Evolutionary conservation across 768 basidiomycete genomes (phyloP).

Genomic region (Gelatoporia subvermispora): DNA sequence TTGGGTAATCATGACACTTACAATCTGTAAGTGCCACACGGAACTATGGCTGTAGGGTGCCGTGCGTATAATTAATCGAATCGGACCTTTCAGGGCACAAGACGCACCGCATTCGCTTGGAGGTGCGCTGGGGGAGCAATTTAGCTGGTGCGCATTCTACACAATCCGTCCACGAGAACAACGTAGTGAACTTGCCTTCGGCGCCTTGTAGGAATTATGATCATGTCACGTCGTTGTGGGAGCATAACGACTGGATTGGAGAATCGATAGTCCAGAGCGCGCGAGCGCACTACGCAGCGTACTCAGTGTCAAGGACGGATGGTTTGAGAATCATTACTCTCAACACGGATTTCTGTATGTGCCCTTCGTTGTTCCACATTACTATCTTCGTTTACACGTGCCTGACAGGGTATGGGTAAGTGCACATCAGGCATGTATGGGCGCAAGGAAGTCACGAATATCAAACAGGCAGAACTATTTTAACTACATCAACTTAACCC

Average conservation of each 20-base stretch:
- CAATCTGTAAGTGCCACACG: conserved; percentile 49
- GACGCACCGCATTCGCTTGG: conserved; percentile 59
- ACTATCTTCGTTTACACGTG: background rate
- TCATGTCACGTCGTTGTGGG: conserved; percentile 67
- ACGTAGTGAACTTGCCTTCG: background rate
- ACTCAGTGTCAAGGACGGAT: conserved; percentile 61
- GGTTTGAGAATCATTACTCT: conserved; percentile 69
- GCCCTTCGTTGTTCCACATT: conserved; percentile 2
- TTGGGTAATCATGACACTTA: conserved; percentile 78
- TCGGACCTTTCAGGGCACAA: conserved; percentile 49
- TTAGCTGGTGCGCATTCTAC: conserved; percentile 48
- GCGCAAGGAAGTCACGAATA: background rate
- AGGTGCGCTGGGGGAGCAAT: conserved; percentile 51
- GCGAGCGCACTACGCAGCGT: conserved; percentile 65
- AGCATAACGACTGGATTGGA: conserved; percentile 66
- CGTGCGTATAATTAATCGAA: too few relatives aligned
- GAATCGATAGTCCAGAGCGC: conserved; percentile 51
- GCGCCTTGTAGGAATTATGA: conserved; percentile 60
- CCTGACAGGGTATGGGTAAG: conserved; percentile 22
- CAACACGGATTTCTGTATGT: conserved; percentile 73
- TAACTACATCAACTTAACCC: conserved; percentile 71
- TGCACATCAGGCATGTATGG: background rate
- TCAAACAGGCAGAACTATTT: conserved; percentile 59
- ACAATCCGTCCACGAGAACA: background rate
- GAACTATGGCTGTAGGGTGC: too few relatives aligned